Evolutionary conservation across 1,284 basidiomycete species (phyloP), one percentile per base, ranked within the genome.

Genomic region (Schizophyllum amplum): DNA sequence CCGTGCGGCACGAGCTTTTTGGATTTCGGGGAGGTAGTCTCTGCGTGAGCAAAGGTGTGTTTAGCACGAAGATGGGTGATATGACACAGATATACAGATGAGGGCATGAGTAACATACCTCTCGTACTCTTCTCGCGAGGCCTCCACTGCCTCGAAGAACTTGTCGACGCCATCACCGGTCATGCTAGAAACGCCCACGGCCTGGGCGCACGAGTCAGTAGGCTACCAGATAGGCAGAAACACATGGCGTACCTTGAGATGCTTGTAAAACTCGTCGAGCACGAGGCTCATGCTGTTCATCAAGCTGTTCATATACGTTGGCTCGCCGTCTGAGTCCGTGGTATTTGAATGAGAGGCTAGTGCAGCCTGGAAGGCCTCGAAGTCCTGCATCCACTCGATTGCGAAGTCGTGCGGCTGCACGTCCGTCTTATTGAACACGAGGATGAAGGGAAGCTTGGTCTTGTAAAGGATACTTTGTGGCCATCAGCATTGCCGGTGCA

Each of bases 201-300:
- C 84, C 93, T 95, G 64, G 11, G 59, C 22, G 25, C n/a, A 52
- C 59, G 21, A 6, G 24, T 11, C 21, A 53, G 42, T 17, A 24
- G 11, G 5, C 21, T 6, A 58, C 50, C 27, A 47, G 20, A 53
- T 20, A 56, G 24, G 26, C 21, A 47, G 7, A 33, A 33, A 6
- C 27, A 13, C 27, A 33, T 13, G 55, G 61, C 67, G 2, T 51
- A 94, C 94, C 76, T 91, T 91, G 51, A 99, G 75, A 65, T 97
- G 91, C 72, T 95, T 93, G 76, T 99, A 99, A 67, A 99, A 99
- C 69, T 99, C 97, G 68, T 99, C 97, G 57, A 99, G 74, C 5
- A 99, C 95, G 52, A 99, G 75, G 69, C 94, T 94, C 97, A 99
- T 99, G 68, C 91, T 94, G 65, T 97, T 94, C 96, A 99, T 99